These are phyloP conservation scores for Neurospora sp. DNA, from an alignment of 2,329 filamentous ascomycete genomes.

Conservation along the genomic window DNA sequence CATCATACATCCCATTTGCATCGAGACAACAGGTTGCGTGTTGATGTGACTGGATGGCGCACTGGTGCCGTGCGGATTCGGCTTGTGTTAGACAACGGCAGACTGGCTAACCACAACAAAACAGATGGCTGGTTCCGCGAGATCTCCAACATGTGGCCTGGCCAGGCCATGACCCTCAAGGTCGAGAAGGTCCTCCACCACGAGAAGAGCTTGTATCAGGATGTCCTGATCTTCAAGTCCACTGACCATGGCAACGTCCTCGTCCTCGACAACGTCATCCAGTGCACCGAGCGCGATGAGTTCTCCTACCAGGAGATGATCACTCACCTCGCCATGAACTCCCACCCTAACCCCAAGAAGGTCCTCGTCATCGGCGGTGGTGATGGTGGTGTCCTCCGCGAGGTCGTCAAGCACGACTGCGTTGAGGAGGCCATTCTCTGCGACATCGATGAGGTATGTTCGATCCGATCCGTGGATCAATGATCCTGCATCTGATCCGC, in stretches of 20 bases:
- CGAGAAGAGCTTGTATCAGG: constrained; percentile 99
- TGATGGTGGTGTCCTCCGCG: constrained; percentile 92
- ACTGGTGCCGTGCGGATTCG: neutral
- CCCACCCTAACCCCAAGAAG: constrained; percentile 96
- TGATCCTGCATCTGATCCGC: constrained; percentile 35
- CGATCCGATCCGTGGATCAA: constrained; percentile 21
- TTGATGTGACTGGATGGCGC: neutral
- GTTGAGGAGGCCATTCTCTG: constrained; percentile 94
- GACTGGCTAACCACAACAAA: constrained; percentile 2
- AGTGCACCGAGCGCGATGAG: constrained; percentile 96
- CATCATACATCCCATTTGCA: neutral
- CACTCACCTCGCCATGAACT: constrained; percentile 95
- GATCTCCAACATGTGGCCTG: constrained; percentile 97
- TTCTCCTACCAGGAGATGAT: constrained; percentile 99
- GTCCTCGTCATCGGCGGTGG: constrained; percentile 97
- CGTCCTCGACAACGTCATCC: constrained; percentile 97
- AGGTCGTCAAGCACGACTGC: constrained; percentile 97
- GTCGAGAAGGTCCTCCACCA: constrained; percentile 98
- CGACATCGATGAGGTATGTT: constrained; percentile 83
- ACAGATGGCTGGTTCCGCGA: constrained; percentile 99
- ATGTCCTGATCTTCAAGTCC: constrained; percentile 97
- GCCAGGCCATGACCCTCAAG: constrained; percentile 96
- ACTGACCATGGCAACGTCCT: constrained; percentile 94
- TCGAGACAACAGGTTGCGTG: neutral
- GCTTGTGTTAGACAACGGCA: neutral